Conservation (phyloP, 805 yeast species). For the Saturnispora saitoi region DNA sequence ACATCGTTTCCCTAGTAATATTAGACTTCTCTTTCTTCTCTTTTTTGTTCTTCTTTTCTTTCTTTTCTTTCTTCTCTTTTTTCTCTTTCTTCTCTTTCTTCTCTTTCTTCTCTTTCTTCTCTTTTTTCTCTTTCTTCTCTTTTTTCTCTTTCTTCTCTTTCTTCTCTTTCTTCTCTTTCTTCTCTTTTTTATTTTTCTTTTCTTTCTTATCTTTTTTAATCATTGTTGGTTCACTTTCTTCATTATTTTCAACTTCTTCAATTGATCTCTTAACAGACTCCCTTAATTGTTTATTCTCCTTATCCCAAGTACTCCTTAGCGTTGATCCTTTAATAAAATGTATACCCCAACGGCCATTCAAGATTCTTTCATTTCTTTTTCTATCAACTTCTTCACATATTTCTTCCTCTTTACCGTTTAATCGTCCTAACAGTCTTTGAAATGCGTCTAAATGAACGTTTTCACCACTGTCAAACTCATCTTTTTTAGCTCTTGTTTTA, state of each 20-base stretch:
- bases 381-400: conserved; percentile 58
- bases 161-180: conserved; percentile 25
- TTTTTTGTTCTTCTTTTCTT: conserved; percentile 24
- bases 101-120: conserved; percentile 21
- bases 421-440: conserved; percentile 79
- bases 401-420: conserved; percentile 76
- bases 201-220: conserved; percentile 20
- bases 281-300: conserved; percentile 34
- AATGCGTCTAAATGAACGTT: conserved; percentile 89
- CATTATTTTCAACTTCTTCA: conserved; percentile 12
- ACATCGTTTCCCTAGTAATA: conserved; percentile 35
- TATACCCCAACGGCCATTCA: conserved; percentile 86
- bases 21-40: conserved; percentile 1
- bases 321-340: conserved; percentile 81
- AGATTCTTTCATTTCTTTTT: conserved; percentile 56
- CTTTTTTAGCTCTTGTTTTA: conserved; percentile 38
- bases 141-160: conserved; percentile 19
- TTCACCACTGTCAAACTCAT: conserved; percentile 71
- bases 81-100: conserved; percentile 13
- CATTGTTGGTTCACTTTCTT: conserved; percentile 18
- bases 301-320: conserved; percentile 76
- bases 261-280: conserved; percentile 16
- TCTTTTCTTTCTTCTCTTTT: conserved; percentile 12
- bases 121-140: conserved; percentile 9
- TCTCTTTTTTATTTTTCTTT: conserved; percentile 22